Conservation (phyloP, 495 filamentous ascomycete genomes). For the Aspergillus baeticus region DNA sequence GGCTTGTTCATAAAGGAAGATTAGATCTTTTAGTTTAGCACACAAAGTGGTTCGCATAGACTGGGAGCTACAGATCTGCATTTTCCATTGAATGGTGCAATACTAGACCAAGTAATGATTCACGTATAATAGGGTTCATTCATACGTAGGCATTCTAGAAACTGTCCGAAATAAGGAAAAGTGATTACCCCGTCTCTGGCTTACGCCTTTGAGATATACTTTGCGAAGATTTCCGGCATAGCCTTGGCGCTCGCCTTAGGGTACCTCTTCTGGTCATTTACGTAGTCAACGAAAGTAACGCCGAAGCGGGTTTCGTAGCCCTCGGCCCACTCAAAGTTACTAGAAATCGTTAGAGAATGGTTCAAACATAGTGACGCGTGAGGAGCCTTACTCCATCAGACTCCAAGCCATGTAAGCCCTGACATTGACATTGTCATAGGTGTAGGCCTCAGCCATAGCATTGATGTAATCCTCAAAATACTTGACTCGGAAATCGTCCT, state of each 20-base stretch:
- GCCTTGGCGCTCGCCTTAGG: conserved; percentile 76
- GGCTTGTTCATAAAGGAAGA: too few relatives aligned
- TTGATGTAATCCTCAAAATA: conserved; percentile 74
- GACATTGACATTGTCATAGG: conserved; percentile 68
- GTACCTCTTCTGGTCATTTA: conserved; percentile 68
- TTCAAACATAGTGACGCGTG: too few relatives aligned
- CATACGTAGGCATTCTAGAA: conserved; percentile 1
- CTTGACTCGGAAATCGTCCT: conserved; percentile 72
- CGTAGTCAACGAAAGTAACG: conserved; percentile 75
- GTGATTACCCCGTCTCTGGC: background rate
- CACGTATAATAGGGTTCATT: background rate
- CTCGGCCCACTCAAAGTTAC: conserved; percentile 65
- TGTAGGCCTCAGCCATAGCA: conserved; percentile 66
- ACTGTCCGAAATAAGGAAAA: background rate
- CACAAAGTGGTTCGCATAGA: too few relatives aligned
- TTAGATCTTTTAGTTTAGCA: too few relatives aligned
- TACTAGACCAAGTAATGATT: background rate
- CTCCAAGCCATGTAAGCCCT: conserved; percentile 77
- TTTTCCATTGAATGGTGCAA: too few relatives aligned
- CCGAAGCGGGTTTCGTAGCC: conserved; percentile 84
- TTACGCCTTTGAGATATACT: conserved; percentile 34
- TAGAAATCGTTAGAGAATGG: conserved; percentile 21
- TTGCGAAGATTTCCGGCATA: conserved; percentile 61
- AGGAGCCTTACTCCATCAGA: conserved; percentile 61
- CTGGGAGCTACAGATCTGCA: background rate